A percentile compares a stretch with the other conserved stretches of the same genome.
Evolutionary conservation across 805 yeast genomes (phyloP).

Genomic region (Saccharomycopsis synnaedendra): DNA sequence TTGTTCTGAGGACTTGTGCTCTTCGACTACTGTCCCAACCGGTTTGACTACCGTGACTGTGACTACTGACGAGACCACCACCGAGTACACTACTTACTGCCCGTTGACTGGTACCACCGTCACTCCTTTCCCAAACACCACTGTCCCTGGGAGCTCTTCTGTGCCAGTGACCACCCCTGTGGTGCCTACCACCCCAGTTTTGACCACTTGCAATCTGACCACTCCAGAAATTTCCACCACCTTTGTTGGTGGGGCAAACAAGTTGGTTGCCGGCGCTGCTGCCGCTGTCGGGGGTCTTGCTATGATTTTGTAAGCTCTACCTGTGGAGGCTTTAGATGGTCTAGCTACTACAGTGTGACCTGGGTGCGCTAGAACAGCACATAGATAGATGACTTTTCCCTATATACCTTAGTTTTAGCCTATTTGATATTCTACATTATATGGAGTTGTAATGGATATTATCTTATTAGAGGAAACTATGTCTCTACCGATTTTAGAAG

Average conservation of each 20-base stretch:
- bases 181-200: neutral
- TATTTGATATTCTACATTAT: neutral
- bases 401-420: neutral
- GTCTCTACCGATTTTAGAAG: no score
- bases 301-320: neutral
- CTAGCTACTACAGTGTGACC: neutral
- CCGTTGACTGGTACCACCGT: slow-evolving; percentile 1
- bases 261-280: slow-evolving; percentile 32
- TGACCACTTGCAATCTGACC: neutral
- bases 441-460: no score
- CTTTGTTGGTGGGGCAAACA: slow-evolving; percentile 85
- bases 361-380: neutral
- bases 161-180: neutral
- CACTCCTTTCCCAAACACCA: neutral
- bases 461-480: no score
- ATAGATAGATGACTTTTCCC: neutral
- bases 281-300: slow-evolving; percentile 11
- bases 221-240: slow-evolving; percentile 24
- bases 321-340: neutral
- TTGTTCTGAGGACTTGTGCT: slow-evolving; percentile 17
- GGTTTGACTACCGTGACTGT: slow-evolving; percentile 10
- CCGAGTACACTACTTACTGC: slow-evolving; percentile 15
- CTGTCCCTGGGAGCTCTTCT: neutral
- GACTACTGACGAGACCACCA: slow-evolving; percentile 9
- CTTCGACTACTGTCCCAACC: slow-evolving; percentile 5